Base-by-base conservation (phyloP, 805 yeast species). In the Jamesozyma hellenica region DNA sequence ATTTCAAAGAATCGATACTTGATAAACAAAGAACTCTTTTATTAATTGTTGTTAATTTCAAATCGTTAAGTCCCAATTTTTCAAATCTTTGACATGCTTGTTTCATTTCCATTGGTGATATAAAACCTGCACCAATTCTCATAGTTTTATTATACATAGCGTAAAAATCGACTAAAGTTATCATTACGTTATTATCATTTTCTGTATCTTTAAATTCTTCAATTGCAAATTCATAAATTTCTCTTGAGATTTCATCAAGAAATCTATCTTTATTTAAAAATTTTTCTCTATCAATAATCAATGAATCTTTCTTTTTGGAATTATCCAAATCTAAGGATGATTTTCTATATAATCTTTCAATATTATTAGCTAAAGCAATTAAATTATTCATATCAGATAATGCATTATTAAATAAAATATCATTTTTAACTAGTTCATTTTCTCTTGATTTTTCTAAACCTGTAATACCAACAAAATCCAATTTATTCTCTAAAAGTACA, bases 321-420 rank as follows among this genome's bases (percentile, higher is more conserved):
- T 39, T 39, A n/a, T n/a, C n/a, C n/a, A n/a, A n/a, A n/a, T n/a
- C n/a, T n/a, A 9, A 18, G 15, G 15, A 17, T n/a, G 49, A 42
- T 14, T 31, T 37, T n/a, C 34, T 32, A 17, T 72, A 79, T 23
- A 87, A 58, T 28, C 66, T 61, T 17, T 80, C 72, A 37, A 88
- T 70, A 43, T 86, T 88, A 47, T 74, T 74, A 2, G 88, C 94
- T 48, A 82, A 74, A n/a, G 75, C 69, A 79, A 84, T 79, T 38
- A 87, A 64, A 33, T 79, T 78, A 44, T 82, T 79, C 34, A 88
- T 62, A 57, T 86, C 96, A 32, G 77, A 79, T 30, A 88, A 61
- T 0, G 96, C 86, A 32, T 71, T 71, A 28, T 73, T 72, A 41
- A 88, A 62, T 1, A 87, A 67, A 14, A 67, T 55, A 35, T 80